Base-by-base conservation (phyloP, 2,329 filamentous ascomycete species). In the Exophiala sp. region DNA sequence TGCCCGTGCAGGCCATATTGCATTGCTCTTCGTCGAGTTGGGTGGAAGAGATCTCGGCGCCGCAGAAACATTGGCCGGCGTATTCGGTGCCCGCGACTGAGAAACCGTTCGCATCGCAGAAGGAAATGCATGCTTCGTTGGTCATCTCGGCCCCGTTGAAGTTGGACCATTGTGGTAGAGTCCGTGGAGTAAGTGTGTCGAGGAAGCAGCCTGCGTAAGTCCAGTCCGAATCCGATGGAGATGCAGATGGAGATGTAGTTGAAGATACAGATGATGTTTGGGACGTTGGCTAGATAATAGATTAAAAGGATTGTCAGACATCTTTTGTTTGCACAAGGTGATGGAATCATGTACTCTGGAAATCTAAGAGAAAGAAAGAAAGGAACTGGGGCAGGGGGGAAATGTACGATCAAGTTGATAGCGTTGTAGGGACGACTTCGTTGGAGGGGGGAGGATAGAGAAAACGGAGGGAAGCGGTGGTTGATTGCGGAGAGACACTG, bases 81-180 rank as follows among this genome's bases (percentile, higher is more conserved):
- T 73, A 73, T 58, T 77, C 73, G 14, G 74, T 76, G 19, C 74
- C 74, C 0, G 75, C 74, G 49, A 76, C 64, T 32, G 64, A 57
- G 55, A 66, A 77, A 7, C 75, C 73, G 38, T 64, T 63, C 27
- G 57, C 56, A 6, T 70, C 64, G 63, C 78, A 81, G 62, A 74
- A 72, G 3, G 65, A 62, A 42, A 77, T 67, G 59, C 78, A 80
- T 18, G 69, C 70, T 42, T 67, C 69, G 61, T 67, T 71, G 55
- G 65, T 70, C 60, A 74, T 67, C 14, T 59, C 52, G 41, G 59
- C 44, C n/a, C 71, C 71, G 27, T 53, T 55, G 53, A 75, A 58
- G 47, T 72, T 64, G 19, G 71, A 68, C 39, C 70, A 69, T 23
- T 66, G 67, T 14, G 60, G 62, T n/a, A 77, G 65, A 7, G 66